Evolutionary conservation across 1,139 yeast species (phyloP), one percentile per base, ranked within the genome.

Genomic region (Suhomyces choctaworum): DNA sequence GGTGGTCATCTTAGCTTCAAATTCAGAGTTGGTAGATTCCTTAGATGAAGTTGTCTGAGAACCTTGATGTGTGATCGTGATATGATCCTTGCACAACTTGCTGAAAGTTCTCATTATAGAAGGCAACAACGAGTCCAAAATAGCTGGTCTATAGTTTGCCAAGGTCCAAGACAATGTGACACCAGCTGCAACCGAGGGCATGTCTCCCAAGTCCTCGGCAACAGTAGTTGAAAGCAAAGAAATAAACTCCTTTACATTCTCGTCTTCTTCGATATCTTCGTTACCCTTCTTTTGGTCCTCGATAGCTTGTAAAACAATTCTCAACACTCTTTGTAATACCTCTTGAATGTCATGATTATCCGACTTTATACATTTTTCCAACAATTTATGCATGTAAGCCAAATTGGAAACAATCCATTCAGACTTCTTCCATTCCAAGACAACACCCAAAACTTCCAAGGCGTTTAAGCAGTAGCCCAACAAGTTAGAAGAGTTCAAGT

Each of bases 131-230:
- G 86, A 69, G 47, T 89, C 96, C 39, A 90, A 70, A 5, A 80
- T 73, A 21, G 81, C 73, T 0, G 96, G 95, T 36, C 80, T 75
- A 53, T 76, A 80, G 48, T 80, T 77, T 10, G 88, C 87, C 40
- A 90, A 64, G 0, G 95, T 84, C 83, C 94, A 83, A 2, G 94
- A 82, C 32, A 92, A 66, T 13, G 89, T 82, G 1, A 90, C 90
- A 46, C 97, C 96, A 7, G 97, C 94, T 12, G 95, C 92, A 32
- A 86, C 80, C 0, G 94, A 82, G n/a, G 86, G 82, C 51, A 82
- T 80, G 32, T 82, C 82, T 32, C 84, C 80, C 47, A 94, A 68
- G 57, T 90, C 96, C 51, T 92, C 97, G 7, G 86, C 78, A 21
- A 90, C 82, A 5, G 88, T 83, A 9, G 80, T 67, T 3, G 78